A percentile compares a stretch with the other conserved stretches of the same genome.
Evolutionary conservation across 257 asterid genomes (phyloP).

Genomic region (Scutellaria barbata): DNA sequence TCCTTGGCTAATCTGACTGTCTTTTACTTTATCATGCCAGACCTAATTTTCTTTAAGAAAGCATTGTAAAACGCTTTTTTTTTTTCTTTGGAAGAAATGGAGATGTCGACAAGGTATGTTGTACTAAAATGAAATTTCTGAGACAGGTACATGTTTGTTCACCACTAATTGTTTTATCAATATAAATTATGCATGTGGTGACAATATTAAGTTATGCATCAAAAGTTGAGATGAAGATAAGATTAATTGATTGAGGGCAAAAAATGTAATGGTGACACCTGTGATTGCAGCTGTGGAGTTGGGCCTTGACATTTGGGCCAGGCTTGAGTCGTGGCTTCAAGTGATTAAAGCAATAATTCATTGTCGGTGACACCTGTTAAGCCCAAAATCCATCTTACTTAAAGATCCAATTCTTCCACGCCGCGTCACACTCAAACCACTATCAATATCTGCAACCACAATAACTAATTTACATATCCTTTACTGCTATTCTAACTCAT

Average conservation of each 20-base stretch:
- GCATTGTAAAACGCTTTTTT: no score
- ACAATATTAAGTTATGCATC: neutral
- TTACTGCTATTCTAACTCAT: no score
- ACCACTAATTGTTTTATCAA: no score
- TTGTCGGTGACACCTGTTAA: conserved; percentile 26
- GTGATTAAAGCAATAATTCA: neutral
- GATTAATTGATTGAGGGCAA: neutral
- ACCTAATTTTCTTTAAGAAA: conserved; percentile 40
- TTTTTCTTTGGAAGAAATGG: neutral
- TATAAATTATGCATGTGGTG: neutral
- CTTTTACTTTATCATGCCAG: conserved; percentile 51
- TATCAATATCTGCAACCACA: neutral
- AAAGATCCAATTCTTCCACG: neutral
- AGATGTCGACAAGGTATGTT: conserved; percentile 12
- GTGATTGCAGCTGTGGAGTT: neutral
- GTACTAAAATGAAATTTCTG: neutral
- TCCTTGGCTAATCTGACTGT: conserved; percentile 57
- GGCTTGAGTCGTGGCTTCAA: neutral
- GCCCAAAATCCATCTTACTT: neutral
- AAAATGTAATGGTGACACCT: neutral
- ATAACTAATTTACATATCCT: neutral
- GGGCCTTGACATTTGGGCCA: conserved; percentile 8
- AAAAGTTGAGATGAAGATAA: neutral
- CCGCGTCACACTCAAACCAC: neutral
- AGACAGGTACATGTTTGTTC: no score